Percentiles rank a stretch among this genome's conserved stretches.
These are phyloP conservation scores for Malassezia furfur DNA, from an alignment of 1,284 basidiomycete species.

Conservation along the genomic window DNA sequence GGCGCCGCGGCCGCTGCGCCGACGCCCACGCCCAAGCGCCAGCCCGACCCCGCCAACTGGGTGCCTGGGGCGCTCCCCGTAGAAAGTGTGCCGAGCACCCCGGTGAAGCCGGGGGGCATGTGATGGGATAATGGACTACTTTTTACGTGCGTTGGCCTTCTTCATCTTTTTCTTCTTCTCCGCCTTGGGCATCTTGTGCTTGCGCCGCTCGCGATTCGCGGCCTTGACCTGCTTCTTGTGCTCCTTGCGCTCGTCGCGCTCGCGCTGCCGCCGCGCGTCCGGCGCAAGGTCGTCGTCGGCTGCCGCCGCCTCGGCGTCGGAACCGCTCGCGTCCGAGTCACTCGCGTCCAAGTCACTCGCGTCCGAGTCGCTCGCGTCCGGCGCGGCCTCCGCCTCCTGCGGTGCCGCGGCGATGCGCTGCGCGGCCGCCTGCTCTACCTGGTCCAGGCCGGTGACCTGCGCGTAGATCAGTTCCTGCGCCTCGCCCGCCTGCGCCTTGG, in stretches of 20 bases:
- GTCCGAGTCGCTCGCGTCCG: constrained; percentile 9
- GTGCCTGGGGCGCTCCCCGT: constrained; percentile 14
- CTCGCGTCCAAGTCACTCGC: background rate
- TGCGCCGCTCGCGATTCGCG: constrained; percentile 36
- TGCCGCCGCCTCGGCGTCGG: background rate
- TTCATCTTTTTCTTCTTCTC: constrained; percentile 41
- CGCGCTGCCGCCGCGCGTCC: constrained; percentile 17
- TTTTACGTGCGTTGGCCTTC: constrained; percentile 27
- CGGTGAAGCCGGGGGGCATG: background rate
- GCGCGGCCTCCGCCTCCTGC: constrained; percentile 1
- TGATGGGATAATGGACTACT: background rate
- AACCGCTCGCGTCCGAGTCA: background rate
- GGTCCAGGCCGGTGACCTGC: constrained; percentile 21
- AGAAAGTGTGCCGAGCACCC: constrained; percentile 9
- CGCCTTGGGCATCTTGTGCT: constrained; percentile 45
- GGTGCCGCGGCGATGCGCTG: background rate
- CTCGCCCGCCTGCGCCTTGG: constrained; percentile 17
- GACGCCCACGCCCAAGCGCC: background rate
- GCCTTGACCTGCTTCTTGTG: constrained; percentile 34
- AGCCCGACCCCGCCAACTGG: background rate
- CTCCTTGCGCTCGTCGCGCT: constrained; percentile 25
- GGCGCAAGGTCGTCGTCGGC: constrained; percentile 1
- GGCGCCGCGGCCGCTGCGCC: background rate
- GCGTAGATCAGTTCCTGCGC: constrained; percentile 24
- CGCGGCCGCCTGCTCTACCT: background rate